phyloP scores from a whole-genome alignment of 169 alveolate species.

The Cryptosporidium bovis region DNA sequence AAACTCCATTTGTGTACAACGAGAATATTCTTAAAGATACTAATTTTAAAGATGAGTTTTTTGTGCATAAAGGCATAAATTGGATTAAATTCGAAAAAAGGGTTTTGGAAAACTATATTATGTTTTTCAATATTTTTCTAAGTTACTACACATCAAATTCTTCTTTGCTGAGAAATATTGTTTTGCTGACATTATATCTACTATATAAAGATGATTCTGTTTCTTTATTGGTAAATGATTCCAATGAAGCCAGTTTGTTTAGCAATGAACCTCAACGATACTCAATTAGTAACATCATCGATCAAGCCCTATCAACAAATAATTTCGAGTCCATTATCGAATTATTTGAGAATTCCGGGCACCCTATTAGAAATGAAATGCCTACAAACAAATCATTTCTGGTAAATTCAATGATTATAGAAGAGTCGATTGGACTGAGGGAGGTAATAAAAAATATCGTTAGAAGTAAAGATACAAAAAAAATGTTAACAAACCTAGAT shows the following conservation, averaged over 20 bases:
- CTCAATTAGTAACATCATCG: background rate
- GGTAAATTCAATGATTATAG: slow-evolving; percentile 11
- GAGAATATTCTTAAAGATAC: slow-evolving; percentile 6
- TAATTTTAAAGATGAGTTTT: slow-evolving; percentile 41
- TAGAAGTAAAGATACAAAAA: slow-evolving; percentile 4
- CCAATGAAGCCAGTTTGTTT: background rate
- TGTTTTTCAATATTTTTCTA: slow-evolving; percentile 22
- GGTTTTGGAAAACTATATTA: slow-evolving; percentile 14
- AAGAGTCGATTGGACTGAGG: slow-evolving; percentile 6
- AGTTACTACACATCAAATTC: slow-evolving; percentile 61
- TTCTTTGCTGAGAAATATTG: slow-evolving; percentile 44
- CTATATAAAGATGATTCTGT: slow-evolving; percentile 12
- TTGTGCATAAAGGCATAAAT: background rate
- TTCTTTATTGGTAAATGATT: background rate
- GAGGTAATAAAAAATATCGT: background rate
- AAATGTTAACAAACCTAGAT: slow-evolving; percentile 14
- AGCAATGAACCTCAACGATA: background rate
- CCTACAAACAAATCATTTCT: slow-evolving; percentile 1
- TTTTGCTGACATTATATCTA: slow-evolving; percentile 6
- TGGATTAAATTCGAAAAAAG: slow-evolving; percentile 17
- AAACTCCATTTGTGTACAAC: slow-evolving; percentile 10
- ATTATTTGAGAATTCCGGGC: slow-evolving; percentile 8
- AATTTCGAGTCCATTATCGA: background rate
- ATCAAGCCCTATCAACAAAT: background rate
- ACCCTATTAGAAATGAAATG: background rate